These are phyloP conservation scores for Quercus parvula DNA, from an alignment of 306 rosid species.

Conservation along the genomic window DNA sequence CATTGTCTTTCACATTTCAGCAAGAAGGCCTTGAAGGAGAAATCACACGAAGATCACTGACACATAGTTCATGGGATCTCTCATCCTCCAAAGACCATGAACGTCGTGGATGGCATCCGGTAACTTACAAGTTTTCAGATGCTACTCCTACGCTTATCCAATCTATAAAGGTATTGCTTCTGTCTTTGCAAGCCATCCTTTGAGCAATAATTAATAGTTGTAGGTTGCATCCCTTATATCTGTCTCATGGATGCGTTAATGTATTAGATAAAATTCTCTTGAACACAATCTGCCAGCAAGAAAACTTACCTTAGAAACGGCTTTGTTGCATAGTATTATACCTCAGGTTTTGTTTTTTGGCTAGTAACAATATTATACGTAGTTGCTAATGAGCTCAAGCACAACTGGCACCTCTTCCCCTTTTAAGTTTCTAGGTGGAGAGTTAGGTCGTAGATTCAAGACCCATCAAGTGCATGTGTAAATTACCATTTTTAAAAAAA, in stretches of 20 bases:
- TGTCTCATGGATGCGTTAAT: not conserved
- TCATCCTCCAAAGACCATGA: constrained; percentile 61
- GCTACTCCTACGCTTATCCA: constrained; percentile 78
- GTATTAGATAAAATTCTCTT: not conserved
- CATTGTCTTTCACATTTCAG: constrained; percentile 42
- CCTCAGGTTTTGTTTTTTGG: too few relatives aligned
- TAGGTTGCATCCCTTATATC: not conserved
- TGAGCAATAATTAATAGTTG: not conserved
- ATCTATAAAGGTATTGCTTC: constrained; percentile 63
- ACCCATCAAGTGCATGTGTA: too few relatives aligned
- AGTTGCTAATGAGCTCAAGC: not conserved
- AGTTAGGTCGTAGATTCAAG: too few relatives aligned
- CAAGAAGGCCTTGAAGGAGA: constrained; percentile 80
- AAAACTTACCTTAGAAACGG: not conserved
- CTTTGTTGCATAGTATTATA: not conserved
- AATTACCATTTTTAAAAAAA: too few relatives aligned
- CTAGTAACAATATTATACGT: not conserved
- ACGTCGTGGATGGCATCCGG: constrained; percentile 98
- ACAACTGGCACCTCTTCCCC: too few relatives aligned
- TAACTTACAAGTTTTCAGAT: constrained; percentile 88
- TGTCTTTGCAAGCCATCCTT: not conserved
- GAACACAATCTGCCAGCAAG: not conserved
- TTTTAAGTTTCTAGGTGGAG: too few relatives aligned
- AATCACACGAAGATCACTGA: constrained; percentile 76
- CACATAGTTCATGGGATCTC: constrained; percentile 91